A percentile compares a stretch with the other conserved stretches of the same genome.
Conservation (phyloP, 352 stramenopile genomes). For the Phytopythium aichiense region DNA sequence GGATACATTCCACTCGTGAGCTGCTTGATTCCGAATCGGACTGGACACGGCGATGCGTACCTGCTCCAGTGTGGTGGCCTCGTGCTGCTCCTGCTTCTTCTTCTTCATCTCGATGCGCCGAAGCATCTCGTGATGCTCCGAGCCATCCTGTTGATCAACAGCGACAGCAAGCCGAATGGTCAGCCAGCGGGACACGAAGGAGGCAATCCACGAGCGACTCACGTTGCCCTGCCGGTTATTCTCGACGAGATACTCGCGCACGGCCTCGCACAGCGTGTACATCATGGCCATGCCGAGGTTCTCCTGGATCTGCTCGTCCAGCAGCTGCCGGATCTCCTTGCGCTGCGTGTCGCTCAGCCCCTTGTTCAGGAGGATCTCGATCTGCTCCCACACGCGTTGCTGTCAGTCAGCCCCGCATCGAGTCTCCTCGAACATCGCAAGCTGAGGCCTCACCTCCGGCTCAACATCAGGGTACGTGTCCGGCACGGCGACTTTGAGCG, state of each 20-base stretch:
- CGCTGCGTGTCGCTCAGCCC: slow-evolving; percentile 72
- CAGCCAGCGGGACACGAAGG: background rate
- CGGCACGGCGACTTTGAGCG: slow-evolving; percentile 71
- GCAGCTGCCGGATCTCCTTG: slow-evolving; percentile 69
- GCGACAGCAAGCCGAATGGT: slow-evolving; percentile 5
- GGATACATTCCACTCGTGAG: slow-evolving; percentile 11
- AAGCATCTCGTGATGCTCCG: slow-evolving; percentile 88
- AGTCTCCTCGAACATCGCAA: background rate
- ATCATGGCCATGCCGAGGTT: slow-evolving; percentile 88
- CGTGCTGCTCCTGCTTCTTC: slow-evolving; percentile 73
- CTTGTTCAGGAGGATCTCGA: slow-evolving; percentile 77
- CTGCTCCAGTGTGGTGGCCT: slow-evolving; percentile 43
- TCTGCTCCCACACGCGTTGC: slow-evolving; percentile 16
- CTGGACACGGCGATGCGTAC: slow-evolving; percentile 9
- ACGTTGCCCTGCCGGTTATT: slow-evolving; percentile 86
- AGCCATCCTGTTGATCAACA: slow-evolving; percentile 52
- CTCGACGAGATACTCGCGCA: slow-evolving; percentile 84
- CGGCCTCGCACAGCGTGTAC: slow-evolving; percentile 78
- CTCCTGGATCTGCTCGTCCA: slow-evolving; percentile 64
- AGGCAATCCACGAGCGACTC: slow-evolving; percentile 10
- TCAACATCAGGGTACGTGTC: slow-evolving; percentile 77
- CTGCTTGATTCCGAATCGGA: background rate
- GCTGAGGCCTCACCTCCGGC: slow-evolving; percentile 33
- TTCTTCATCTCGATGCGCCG: slow-evolving; percentile 75
- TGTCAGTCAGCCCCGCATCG: background rate